Conservation (phyloP, 2,329 filamentous ascomycete genomes). For the Hymenoscyphus scutula region DNA sequence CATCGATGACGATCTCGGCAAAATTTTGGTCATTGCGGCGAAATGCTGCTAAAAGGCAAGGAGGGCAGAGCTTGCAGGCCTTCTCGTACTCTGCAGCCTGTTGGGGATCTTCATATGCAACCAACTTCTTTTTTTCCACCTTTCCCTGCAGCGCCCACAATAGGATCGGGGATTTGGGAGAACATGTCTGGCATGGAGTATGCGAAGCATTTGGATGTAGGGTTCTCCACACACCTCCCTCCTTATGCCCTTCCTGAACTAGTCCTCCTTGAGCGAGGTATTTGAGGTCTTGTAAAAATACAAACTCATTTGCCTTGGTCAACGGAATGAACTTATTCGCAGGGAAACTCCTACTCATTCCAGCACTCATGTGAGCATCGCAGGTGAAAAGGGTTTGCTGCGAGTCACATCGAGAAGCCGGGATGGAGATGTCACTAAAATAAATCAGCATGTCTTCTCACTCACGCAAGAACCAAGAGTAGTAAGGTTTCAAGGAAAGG, state of each 20-base stretch:
- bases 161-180: slow-evolving; percentile 33
- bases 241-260: not conserved
- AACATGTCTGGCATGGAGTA: slow-evolving; percentile 14
- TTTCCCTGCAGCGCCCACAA: slow-evolving; percentile 37
- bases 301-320: not conserved
- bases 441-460: too few relatives aligned
- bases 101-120: slow-evolving; percentile 30
- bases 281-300: not conserved
- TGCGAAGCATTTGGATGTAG: not conserved
- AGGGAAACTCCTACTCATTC: not conserved
- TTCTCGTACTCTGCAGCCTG: slow-evolving; percentile 38
- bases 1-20: not conserved
- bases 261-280: not conserved
- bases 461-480: too few relatives aligned
- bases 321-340: not conserved
- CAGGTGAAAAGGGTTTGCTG: not conserved
- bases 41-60: not conserved
- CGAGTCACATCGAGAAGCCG: not conserved
- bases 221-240: not conserved
- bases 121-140: slow-evolving; percentile 34
- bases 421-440: not conserved
- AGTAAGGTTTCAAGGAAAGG: too few relatives aligned
- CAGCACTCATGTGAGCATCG: not conserved
- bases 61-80: slow-evolving; percentile 25
- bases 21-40: not conserved